phyloP scores from a whole-genome alignment of 2,329 filamentous ascomycete species.

The Fusarium verrucosum region DNA sequence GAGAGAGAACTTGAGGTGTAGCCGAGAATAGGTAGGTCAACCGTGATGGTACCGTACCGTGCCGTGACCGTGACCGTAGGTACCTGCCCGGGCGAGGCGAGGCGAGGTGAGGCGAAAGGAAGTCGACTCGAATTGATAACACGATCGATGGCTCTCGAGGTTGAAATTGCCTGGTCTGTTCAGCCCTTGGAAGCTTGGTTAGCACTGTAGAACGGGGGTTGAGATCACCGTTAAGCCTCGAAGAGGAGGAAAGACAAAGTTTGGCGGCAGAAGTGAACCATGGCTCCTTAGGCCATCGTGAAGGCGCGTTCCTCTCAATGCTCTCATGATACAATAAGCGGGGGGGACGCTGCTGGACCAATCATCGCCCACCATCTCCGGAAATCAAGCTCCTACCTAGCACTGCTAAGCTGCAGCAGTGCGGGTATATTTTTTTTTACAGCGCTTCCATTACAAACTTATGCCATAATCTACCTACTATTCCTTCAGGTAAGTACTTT shows the following conservation, averaged over 20 bases:
- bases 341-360: slow-evolving; percentile 45
- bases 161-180: slow-evolving; percentile 1
- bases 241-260: slow-evolving; percentile 42
- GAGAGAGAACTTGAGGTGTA: slow-evolving; percentile 18
- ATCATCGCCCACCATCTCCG: slow-evolving; percentile 43
- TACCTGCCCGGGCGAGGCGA: slow-evolving; percentile 19
- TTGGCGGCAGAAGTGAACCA: slow-evolving; percentile 38
- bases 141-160: slow-evolving; percentile 3
- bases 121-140: slow-evolving; percentile 11
- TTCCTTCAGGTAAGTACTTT: too few species aligned
- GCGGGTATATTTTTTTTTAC: slow-evolving; percentile 13
- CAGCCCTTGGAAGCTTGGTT: slow-evolving; percentile 10
- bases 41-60: slow-evolving; percentile 21
- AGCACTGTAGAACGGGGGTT: slow-evolving; percentile 5
- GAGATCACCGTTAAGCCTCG: slow-evolving; percentile 41
- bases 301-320: slow-evolving; percentile 48
- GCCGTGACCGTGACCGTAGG: slow-evolving; percentile 25
- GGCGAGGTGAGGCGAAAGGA: background rate
- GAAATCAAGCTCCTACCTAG: slow-evolving; percentile 39
- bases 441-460: slow-evolving; percentile 19
- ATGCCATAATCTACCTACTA: too few species aligned
- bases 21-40: slow-evolving; percentile 28
- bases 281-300: slow-evolving; percentile 28
- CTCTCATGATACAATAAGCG: slow-evolving; percentile 54
- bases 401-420: slow-evolving; percentile 38